Evolutionary conservation across 208 protist species (phyloP).

Genomic region (Balamuthia mandrillaris): DNA sequence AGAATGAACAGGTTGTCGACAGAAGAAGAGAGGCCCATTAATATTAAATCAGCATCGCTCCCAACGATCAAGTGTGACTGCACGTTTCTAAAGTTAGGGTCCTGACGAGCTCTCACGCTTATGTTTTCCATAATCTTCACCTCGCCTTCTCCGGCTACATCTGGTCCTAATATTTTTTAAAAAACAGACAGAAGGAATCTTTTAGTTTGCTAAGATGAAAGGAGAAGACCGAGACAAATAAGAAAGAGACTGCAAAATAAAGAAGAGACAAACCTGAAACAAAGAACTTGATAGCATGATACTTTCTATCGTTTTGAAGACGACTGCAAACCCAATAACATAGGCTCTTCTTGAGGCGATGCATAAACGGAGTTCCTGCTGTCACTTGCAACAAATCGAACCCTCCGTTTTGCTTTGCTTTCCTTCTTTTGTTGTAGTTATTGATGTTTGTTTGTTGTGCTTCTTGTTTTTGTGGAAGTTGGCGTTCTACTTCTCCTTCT

Average conservation of each 20-base stretch:
- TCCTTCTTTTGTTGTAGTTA: background rate
- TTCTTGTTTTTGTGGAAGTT: background rate
- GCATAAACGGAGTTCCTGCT: constrained; percentile 5
- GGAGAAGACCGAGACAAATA: background rate
- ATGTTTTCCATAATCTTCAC: background rate
- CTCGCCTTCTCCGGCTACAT: constrained; percentile 17
- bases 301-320: background rate
- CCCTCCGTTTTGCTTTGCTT: background rate
- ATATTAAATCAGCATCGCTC: background rate
- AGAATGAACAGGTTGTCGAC: background rate
- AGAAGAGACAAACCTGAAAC: background rate
- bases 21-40: background rate
- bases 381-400: constrained; percentile 8
- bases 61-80: constrained; percentile 13
- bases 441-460: background rate
- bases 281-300: background rate
- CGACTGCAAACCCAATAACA: background rate
- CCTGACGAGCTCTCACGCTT: background rate
- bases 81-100: background rate
- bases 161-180: background rate
- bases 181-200: background rate
- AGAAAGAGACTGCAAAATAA: too few relatives aligned
- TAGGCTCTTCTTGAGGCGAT: background rate
- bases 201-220: background rate
- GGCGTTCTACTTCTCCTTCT: background rate